These are phyloP conservation scores for Xylaria castorea DNA, from an alignment of 495 filamentous ascomycete species.

Conservation along the genomic window DNA sequence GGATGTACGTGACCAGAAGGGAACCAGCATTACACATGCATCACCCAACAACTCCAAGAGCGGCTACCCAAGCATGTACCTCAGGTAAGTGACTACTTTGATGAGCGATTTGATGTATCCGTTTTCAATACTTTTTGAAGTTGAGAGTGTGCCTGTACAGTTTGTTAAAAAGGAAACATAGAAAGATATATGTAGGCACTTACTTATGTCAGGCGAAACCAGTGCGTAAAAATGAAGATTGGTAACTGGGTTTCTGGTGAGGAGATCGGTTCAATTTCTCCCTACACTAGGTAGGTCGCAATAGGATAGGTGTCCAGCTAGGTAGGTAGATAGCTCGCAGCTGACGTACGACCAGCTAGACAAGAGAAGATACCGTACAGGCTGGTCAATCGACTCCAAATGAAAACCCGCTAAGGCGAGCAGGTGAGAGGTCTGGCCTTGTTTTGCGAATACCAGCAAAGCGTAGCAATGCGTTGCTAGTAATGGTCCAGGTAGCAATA, in stretches of 20 bases:
- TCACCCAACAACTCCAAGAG: neutral
- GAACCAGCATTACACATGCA: conserved; percentile 28
- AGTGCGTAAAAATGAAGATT: neutral
- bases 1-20: conserved; percentile 21
- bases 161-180: neutral
- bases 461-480: neutral
- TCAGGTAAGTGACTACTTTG: neutral
- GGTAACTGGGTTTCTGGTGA: neutral
- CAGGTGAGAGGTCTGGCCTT: neutral
- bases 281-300: neutral
- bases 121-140: neutral
- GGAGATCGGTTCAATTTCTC: neutral
- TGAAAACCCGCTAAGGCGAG: neutral
- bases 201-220: neutral
- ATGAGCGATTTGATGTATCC: neutral
- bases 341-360: conserved; percentile 7
- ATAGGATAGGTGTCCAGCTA: conserved; percentile 10
- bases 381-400: neutral
- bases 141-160: neutral
- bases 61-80: conserved; percentile 12
- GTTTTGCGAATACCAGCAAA: neutral
- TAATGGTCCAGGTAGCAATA: neutral
- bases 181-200: neutral
- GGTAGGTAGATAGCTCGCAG: neutral
- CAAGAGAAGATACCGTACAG: conserved; percentile 2